Base-by-base conservation (phyloP, 345 rosid species). In the Cardamine resedifolia region DNA sequence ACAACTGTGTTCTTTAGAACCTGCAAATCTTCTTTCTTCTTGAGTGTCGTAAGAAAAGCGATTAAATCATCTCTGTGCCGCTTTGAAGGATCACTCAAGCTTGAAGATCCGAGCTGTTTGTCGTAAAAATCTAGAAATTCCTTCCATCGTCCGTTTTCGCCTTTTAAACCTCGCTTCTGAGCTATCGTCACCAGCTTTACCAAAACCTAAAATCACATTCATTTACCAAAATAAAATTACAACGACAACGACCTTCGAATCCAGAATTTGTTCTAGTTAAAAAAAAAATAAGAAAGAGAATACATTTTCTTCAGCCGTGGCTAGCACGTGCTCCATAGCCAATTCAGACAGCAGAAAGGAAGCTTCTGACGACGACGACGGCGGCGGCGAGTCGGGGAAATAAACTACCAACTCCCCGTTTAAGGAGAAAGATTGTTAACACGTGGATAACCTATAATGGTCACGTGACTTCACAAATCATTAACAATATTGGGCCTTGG, bases 41-140 rank as follows among this genome's bases (percentile, higher is more conserved):
- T 73, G 15, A 90, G 81, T 1, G 96, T 73, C 39, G 66, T 78
- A n/a, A 90, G 79, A 63, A 88, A 90, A 30, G 96, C 70, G 21
- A 59, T 21, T 23, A 56, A 56, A 5, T 10, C 61, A 57, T 31
- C 61, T 57, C 11, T 18, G 43, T 2, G 7, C 5, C 43, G 43
- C 10, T 5, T 57, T 4, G 26, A 31, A 57, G 61, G 61, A 56
- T 56, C 61, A 56, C 41, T 56, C 41, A 56, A 57, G 61, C 61
- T 57, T 0, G 59, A 50, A 5, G 58, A 31, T 31, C 61, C 61
- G 4, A 10, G 24, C 11, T 57, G 41, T 57, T 31, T 57, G 24
- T 57, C 61, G 9, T 31, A 31, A 10, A 18, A 10, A 31, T 57
- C 11, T 4, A 57, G 24, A 31, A 57, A 57, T 14, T 57, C 26